These are phyloP conservation scores for Podaxis pistillaris DNA, from an alignment of 768 basidiomycete species.

Conservation along the genomic window DNA sequence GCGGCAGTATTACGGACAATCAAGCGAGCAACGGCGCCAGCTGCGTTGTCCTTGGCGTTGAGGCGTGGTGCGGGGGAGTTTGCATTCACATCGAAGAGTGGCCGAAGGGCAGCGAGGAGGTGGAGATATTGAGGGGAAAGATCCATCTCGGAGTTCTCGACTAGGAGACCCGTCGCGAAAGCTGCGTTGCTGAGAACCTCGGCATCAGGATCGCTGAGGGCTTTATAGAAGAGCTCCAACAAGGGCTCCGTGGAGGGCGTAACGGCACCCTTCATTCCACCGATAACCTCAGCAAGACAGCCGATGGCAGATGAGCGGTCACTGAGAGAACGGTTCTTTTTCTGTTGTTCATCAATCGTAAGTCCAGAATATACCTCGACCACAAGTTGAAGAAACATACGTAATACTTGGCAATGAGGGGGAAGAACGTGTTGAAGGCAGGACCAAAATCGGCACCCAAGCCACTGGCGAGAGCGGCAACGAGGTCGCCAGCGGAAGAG, in stretches of 20 bases:
- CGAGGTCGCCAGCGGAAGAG: slow-evolving; percentile 91
- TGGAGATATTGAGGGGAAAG: slow-evolving; percentile 77
- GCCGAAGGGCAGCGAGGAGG: slow-evolving; percentile 76
- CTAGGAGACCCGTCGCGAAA: slow-evolving; percentile 88
- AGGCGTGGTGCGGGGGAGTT: slow-evolving; percentile 63
- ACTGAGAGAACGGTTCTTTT: slow-evolving; percentile 80
- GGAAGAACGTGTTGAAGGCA: slow-evolving; percentile 85
- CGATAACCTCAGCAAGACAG: slow-evolving; percentile 92
- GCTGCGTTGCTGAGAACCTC: slow-evolving; percentile 97
- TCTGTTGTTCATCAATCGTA: slow-evolving; percentile 41
- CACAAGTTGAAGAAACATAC: slow-evolving; percentile 44
- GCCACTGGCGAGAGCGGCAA: slow-evolving; percentile 81
- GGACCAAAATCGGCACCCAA: slow-evolving; percentile 83
- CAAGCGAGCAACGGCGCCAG: slow-evolving; percentile 87
- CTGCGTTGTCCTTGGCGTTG: slow-evolving; percentile 96
- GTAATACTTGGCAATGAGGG: slow-evolving; percentile 88
- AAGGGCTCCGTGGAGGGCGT: slow-evolving; percentile 83
- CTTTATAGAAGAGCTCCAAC: slow-evolving; percentile 80
- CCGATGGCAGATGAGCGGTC: slow-evolving; percentile 95
- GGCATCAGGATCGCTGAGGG: slow-evolving; percentile 79
- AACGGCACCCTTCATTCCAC: slow-evolving; percentile 83
- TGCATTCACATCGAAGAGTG: slow-evolving; percentile 69
- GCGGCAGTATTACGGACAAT: slow-evolving; percentile 76
- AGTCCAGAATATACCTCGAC: not conserved
- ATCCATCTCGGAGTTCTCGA: slow-evolving; percentile 83